Base-by-base conservation (phyloP, 306 rosid genomes). In the Cicer pinnatifidum region DNA sequence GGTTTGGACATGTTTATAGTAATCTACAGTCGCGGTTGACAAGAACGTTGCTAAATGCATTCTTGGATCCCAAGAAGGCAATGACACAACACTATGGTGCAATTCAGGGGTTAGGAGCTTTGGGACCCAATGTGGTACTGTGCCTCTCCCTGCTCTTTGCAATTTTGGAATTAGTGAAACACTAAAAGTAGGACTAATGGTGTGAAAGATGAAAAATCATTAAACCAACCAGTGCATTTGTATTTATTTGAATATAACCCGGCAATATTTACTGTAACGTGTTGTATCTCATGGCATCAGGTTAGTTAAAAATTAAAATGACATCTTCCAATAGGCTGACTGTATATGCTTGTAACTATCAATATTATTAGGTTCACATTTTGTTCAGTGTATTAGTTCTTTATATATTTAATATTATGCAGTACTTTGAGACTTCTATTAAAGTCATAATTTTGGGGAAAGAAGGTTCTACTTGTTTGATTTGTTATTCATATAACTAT, bases 31-130 rank as follows among this genome's bases (percentile, higher is more conserved):
- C 90, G 10, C 89, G 92, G 50, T 85, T 91, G 72, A 89, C 97
- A 41, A 91, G 83, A 83, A 91, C 97, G 62, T 80, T 91, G 84
- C 75, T 88, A 67, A 91, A 91, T 81, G 97, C 97, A 39, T 91
- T 91, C 86, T 79, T 89, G 92, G 97, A 91, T 62, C 92, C 97
- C 16, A 91, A 85, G 78, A 85, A 91, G 75, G 87, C 94, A 73
- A 9, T 91, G 83, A 89, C 97, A 5, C 94, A 91, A 81, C 94
- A 91, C 72, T 91, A 91, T 73, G 97, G 97, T 72, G 94, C 97
- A 69, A 85, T 89, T 83, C 94, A 87, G 84, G 97, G 97, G 71
- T 83, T 91, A 78, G 86, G 86, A 33, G 89, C 90, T 56, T 69
- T 91, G 46, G 97, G 97, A 70, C 82, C 97, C 80, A 85, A 84